Base-by-base conservation (phyloP, 2,329 filamentous ascomycete species). In the Botrytis paeoniae region DNA sequence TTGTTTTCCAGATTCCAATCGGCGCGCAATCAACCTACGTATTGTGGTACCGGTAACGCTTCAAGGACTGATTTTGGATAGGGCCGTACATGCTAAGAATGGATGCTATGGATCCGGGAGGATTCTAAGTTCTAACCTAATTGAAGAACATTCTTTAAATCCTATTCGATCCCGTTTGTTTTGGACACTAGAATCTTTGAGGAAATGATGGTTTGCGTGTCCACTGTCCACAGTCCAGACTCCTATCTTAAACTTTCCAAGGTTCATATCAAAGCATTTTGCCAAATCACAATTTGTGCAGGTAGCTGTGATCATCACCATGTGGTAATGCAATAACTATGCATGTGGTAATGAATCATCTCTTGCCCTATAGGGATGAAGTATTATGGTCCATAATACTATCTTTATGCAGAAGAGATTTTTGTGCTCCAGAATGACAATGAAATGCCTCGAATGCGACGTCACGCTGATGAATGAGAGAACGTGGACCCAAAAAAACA, bases 381-480 rank as follows among this genome's bases (percentile, higher is more conserved):
- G 29, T 25, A 69, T 69, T 69, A 18, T 39, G 48, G 8, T 59
- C 54, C 43, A 61, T 62, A 25, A 62, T 62, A 59, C 57, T 51
- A 48, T 62, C n/a, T 61, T 62, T 62, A 70, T 70, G 68, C 68
- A 51, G 29, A 51, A 59, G 60, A 68, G 16, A 18, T n/a, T 62
- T 70, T 41, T 45, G 48, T 48, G 54, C 66, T 69, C 37, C 51
- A 69, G 39, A 59, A 43, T 69, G 65, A 59, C 37, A 48, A 59
- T 37, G n/a, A 57, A 57, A 57, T 57, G 39, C 48, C 20, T 60
- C 57, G 29, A 60, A 22, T 22, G 57, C 43, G 48, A 68, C 65
- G 65, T 68, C 65, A 68, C 48, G 65, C 25, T 57, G 37, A 35
- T 37, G 39, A 25, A 41, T 57, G 18, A 18, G 57, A 35, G 29